Base-by-base conservation (phyloP, 768 basidiomycete species). In the Amanita brunnescens region DNA sequence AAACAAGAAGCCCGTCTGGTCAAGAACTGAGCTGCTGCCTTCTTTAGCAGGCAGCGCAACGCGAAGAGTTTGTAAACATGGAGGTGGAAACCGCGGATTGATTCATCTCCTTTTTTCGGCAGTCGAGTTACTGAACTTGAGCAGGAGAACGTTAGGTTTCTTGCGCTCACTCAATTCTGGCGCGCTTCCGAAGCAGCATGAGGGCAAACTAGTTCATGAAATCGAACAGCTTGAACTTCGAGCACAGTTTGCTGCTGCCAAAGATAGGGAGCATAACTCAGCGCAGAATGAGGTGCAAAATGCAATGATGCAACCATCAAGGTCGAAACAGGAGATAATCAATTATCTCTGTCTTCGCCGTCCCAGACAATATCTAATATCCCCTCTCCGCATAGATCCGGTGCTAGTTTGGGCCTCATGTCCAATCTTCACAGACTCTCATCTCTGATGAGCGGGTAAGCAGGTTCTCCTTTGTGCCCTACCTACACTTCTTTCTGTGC, bases 1-100 rank as follows among this genome's bases (percentile, higher is more conserved):
- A 93, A 93, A 67, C 87, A 90, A 46, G 91, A 93, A 69, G 91
- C 91, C 54, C 82, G 91, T 47, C 77, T 93, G 7, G 87, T 93
- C 52, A 93, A 93, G 75, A 93, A 93, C 70, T 78, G 91, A 51
- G 91, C 91, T 10, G 91, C 91, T 9, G 91, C 91, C 53, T 93
- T 93, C 72, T 83, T 93, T 62, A 86, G 83, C 68, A 76, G 91
- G 64, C 91, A 93, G 67, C 77, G 91, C 59, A 93, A 68, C 81
- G 91, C 51, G 91, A 93, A 69, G 90, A 92, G 70, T 93, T 91
- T 61, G 91, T 93, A 69, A 73, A 64, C 61, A 91, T 93, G 87
- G 91, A 92, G 74, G 69, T 86, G 88, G 91, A 70, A 53, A 29
- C 59, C 42, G 51, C 53, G 48, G 54, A 42, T 48, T 54, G 37